These are phyloP conservation scores for Alternaria ethzedia DNA, from an alignment of 2,329 filamentous ascomycete genomes.

Conservation along the genomic window DNA sequence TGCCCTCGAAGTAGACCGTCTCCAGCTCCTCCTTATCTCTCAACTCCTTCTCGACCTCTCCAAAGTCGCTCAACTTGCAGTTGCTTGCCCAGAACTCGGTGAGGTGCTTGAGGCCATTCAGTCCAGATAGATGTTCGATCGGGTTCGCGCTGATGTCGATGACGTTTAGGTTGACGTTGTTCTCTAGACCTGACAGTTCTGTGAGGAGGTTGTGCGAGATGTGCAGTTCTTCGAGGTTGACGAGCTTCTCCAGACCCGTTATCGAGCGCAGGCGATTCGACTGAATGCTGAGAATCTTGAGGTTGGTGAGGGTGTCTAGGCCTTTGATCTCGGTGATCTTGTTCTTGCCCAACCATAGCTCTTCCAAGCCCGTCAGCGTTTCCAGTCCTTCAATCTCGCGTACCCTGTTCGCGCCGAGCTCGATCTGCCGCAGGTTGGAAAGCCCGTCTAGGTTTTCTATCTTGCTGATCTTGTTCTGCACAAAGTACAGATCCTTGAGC, in stretches of 20 bases:
- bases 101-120: conserved; percentile 71
- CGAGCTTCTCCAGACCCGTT: conserved; percentile 73
- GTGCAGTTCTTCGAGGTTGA: conserved; percentile 88
- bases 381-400: conserved; percentile 87
- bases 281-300: conserved; percentile 91
- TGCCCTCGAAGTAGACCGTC: conserved; percentile 97
- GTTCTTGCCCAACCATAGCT: conserved; percentile 95
- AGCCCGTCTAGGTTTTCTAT: conserved; percentile 86
- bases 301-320: conserved; percentile 74
- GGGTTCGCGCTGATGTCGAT: conserved; percentile 92
- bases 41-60: conserved; percentile 79
- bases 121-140: conserved; percentile 74
- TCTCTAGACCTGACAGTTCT: conserved; percentile 71
- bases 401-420: conserved; percentile 91
- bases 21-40: conserved; percentile 78
- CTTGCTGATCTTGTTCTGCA: conserved; percentile 89
- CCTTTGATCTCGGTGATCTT: conserved; percentile 86
- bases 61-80: conserved; percentile 80
- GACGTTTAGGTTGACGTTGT: conserved; percentile 64
- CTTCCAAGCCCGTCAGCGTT: conserved; percentile 75
- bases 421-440: conserved; percentile 77
- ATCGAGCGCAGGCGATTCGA: conserved; percentile 88
- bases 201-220: conserved; percentile 93
- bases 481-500: conserved; percentile 85
- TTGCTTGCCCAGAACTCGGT: conserved; percentile 96